Conservation (phyloP, 2,329 filamentous ascomycete species). For the Ambrosiella cleistominuta region DNA sequence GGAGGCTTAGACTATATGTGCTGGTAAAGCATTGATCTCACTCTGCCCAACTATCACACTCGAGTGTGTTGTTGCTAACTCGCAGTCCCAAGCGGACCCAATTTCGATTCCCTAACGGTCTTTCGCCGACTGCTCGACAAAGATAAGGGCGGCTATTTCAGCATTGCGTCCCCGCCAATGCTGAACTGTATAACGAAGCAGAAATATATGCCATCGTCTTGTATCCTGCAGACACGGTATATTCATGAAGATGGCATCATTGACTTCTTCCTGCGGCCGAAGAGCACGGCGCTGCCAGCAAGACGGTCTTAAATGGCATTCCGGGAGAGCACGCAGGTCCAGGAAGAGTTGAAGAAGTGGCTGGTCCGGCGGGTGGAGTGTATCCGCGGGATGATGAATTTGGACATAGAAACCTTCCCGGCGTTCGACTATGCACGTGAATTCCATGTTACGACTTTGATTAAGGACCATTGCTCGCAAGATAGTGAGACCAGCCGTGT, state of each 20-base stretch:
- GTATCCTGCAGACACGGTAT: constrained; percentile 61
- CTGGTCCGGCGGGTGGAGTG: constrained; percentile 56
- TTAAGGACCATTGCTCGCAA: constrained; percentile 26
- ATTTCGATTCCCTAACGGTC: constrained; percentile 60
- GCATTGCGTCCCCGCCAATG: constrained; percentile 37
- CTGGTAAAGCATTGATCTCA: constrained; percentile 29
- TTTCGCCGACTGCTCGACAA: constrained; percentile 62
- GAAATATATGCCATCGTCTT: constrained; percentile 57
- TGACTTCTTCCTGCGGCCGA: constrained; percentile 60
- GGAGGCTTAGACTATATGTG: constrained; percentile 65
- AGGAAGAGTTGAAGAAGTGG: constrained; percentile 51
- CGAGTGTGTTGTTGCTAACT: neutral
- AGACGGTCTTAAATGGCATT: constrained; percentile 33
- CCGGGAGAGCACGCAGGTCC: constrained; percentile 34
- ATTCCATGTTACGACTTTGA: constrained; percentile 40
- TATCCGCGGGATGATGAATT: constrained; percentile 45
- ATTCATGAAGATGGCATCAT: constrained; percentile 60
- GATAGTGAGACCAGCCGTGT: constrained; percentile 34
- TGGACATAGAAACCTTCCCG: constrained; percentile 53
- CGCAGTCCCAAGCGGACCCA: constrained; percentile 34
- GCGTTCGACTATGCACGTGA: constrained; percentile 54
- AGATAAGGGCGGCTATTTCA: constrained; percentile 57
- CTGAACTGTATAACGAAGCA: constrained; percentile 52
- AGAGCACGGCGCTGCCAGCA: constrained; percentile 34
- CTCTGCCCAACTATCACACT: constrained; percentile 13